Base-by-base conservation (phyloP, 169 alveolate genomes). In the Babesia ovis region DNA sequence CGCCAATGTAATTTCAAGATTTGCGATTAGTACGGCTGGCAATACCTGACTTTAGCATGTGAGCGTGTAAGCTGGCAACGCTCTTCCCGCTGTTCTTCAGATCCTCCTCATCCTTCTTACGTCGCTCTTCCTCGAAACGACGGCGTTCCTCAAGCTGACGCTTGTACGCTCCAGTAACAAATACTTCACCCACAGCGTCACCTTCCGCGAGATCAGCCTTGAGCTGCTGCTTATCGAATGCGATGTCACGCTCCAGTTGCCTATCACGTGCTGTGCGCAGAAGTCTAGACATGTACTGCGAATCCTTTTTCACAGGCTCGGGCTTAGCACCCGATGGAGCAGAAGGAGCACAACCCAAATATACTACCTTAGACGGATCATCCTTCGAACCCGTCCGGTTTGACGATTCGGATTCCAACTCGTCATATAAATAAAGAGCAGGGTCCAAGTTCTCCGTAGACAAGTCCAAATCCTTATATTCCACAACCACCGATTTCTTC, bases 111-210 rank as follows among this genome's bases (percentile, higher is more conserved):
- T 73, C 66, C 77, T 83, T 62, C 4, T 51, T 59, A 25, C 66
- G 68, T 35, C 83, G 91, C 46, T 79, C 89, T 62, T 70, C 68
- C 70, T 75, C 77, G 53, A 79, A 79, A 37, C 76, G 61, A 37
- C 59, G 55, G 16, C 93, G 70, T 54, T 88, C 93, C 64, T 76
- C 84, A 34, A 88, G 82, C 85, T 88, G 84, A 53, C 83, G 83
- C 83, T 76, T 83, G 83, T 88, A 88, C 20, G 93, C 93, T 11
- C 84, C 88, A 1, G 93, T 88, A 31, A 88, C 81, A 76, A 88
- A 88, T 29, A 85, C 93, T 32, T 88, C 89, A 56, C 85, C 85
- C 18, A 71, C 68, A 2, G 62, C 42, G 6, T 61, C 74, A 31
- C 60, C 85, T 31, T 68, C 60, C 37, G 75, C 88, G 41, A 80